These are phyloP conservation scores for Trichoderma erinaceum DNA, from an alignment of 495 filamentous ascomycete genomes.

Conservation along the genomic window DNA sequence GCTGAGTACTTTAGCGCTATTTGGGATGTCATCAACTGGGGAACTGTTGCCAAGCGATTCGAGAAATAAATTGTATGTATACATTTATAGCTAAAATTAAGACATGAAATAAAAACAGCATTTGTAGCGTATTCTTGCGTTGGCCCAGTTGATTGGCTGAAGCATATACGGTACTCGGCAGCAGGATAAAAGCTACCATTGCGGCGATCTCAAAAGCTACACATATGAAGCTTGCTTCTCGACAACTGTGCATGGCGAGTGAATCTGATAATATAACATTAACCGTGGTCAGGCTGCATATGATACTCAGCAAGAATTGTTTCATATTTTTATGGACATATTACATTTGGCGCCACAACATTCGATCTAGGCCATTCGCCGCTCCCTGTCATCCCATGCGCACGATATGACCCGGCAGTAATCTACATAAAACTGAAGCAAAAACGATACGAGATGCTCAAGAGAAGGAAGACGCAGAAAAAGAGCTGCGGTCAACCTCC, in stretches of 20 bases:
- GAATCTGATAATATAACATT: no score
- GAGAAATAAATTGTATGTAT: slow-evolving; percentile 24
- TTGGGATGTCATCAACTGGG: slow-evolving; percentile 97
- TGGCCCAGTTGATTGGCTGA: background rate
- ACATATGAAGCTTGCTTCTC: background rate
- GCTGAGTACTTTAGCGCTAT: slow-evolving; percentile 95
- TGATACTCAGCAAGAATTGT: no score
- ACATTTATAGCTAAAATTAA: background rate
- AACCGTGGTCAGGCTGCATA: no score
- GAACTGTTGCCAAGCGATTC: slow-evolving; percentile 82
- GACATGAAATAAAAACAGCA: background rate
- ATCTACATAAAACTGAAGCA: background rate
- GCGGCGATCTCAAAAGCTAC: background rate
- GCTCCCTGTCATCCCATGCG: background rate
- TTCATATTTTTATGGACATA: background rate
- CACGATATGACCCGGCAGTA: background rate
- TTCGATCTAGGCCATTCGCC: background rate
- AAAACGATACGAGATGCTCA: background rate
- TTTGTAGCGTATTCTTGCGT: background rate
- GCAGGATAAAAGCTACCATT: background rate
- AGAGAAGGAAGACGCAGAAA: background rate
- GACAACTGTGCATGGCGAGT: no score
- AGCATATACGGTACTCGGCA: background rate
- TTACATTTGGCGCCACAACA: background rate
- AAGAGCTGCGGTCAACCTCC: background rate